Percentiles rank a stretch among this genome's conserved stretches.
Evolutionary conservation across 805 yeast species (phyloP).

Genomic region (Candida nonsorbophila): DNA sequence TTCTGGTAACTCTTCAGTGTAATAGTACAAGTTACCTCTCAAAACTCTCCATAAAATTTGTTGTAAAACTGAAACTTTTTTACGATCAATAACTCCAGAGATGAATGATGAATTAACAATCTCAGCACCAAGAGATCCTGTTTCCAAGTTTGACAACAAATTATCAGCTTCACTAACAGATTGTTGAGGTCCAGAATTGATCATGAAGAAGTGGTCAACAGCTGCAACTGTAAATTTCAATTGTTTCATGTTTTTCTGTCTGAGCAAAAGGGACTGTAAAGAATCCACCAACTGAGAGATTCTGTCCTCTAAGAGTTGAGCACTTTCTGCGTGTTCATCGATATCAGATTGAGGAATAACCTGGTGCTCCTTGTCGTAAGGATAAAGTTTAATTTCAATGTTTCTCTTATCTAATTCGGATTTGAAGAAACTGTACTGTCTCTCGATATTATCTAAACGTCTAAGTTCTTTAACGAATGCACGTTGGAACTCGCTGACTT

Average conservation of each 20-base stretch:
- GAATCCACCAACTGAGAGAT: constrained; percentile 68
- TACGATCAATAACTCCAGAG: constrained; percentile 78
- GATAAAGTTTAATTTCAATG: constrained; percentile 27
- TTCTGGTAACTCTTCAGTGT: constrained; percentile 66
- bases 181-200: constrained; percentile 22
- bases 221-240: constrained; percentile 47
- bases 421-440: constrained; percentile 55
- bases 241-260: constrained; percentile 65
- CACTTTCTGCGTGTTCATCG: constrained; percentile 63
- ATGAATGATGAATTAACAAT: constrained; percentile 40
- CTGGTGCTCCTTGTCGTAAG: constrained; percentile 17
- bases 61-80: constrained; percentile 64
- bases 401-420: constrained; percentile 46
- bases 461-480: constrained; percentile 86
- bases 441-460: constrained; percentile 76
- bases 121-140: constrained; percentile 14
- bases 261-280: constrained; percentile 54
- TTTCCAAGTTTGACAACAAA: constrained; percentile 21
- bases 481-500: constrained; percentile 82
- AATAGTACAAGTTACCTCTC: constrained; percentile 85
- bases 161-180: constrained; percentile 30
- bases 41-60: constrained; percentile 87
- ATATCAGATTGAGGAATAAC: constrained; percentile 50
- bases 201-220: constrained; percentile 29
- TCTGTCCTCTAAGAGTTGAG: constrained; percentile 67